Percentiles rank a stretch among this genome's conserved stretches.
Conservation (phyloP, 192 early-diverging fungal species). For the Linnemannia schmuckeri region DNA sequence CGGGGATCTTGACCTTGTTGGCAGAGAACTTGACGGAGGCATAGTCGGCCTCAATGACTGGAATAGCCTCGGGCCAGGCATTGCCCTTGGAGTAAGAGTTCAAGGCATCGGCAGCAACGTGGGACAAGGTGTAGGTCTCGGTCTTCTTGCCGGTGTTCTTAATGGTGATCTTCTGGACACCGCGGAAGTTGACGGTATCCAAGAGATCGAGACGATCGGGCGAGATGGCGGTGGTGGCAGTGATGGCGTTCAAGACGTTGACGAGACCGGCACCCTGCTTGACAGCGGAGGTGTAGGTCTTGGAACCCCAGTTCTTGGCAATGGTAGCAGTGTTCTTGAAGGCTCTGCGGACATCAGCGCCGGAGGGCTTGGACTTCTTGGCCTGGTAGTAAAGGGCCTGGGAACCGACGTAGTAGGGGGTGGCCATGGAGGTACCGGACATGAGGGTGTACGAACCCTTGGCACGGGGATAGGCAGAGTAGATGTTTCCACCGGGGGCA, state of each 20-base stretch:
- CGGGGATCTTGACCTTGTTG: constrained; percentile 20
- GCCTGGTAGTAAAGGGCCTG: constrained; percentile 62
- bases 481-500: constrained; percentile 66
- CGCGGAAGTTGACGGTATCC: constrained; percentile 57
- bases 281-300: constrained; percentile 38
- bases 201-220: constrained; percentile 66
- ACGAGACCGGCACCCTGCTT: constrained; percentile 70
- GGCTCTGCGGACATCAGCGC: constrained; percentile 21
- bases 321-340: constrained; percentile 47
- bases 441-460: constrained; percentile 59
- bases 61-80: not conserved
- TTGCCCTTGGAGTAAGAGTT: constrained; percentile 13
- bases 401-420: constrained; percentile 67
- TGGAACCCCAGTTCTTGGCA: constrained; percentile 18
- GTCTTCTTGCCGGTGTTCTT: constrained; percentile 53
- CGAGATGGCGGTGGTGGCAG: constrained; percentile 42
- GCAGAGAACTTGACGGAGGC: constrained; percentile 21
- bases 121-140: constrained; percentile 47
- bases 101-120: constrained; percentile 47
- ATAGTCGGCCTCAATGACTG: constrained; percentile 18
- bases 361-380: constrained; percentile 28
- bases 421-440: constrained; percentile 74
- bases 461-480: constrained; percentile 63
- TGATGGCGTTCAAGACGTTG: constrained; percentile 60
- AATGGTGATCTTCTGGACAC: constrained; percentile 49